Base-by-base conservation (phyloP, 108 stramenopile species). In the Seminavis robusta region DNA sequence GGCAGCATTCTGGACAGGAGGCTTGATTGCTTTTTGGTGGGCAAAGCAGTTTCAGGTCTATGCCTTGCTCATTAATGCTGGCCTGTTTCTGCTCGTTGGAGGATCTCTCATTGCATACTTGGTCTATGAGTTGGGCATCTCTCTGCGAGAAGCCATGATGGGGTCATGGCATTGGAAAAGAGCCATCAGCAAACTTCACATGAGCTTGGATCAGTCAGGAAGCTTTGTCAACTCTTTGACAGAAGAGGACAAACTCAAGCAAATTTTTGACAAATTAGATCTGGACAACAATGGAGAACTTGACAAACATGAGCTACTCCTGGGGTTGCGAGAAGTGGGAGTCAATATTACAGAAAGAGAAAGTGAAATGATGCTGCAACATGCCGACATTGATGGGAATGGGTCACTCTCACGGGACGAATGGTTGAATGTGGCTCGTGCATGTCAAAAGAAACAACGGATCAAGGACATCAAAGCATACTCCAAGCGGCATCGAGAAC, bases 201-300 rank as follows among this genome's bases (percentile, higher is more conserved):
- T n/a, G n/a, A n/a, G n/a, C n/a, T n/a, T n/a, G n/a, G n/a, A n/a
- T n/a, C n/a, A n/a, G n/a, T n/a, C n/a, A n/a, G n/a, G n/a, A n/a
- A n/a, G n/a, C n/a, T n/a, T n/a, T n/a, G n/a, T n/a, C n/a, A n/a
- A n/a, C n/a, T n/a, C n/a, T n/a, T n/a, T n/a, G n/a, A n/a, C n/a
- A n/a, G n/a, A n/a, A n/a, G 44, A 51, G 33, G 34, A 52, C 4
- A 9, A 40, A 33, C 30, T 72, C n/a, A 25, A 53, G n/a, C 42
- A 30, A 1, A 33, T 72, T 11, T 73, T 68, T 59, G 67, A 73
- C 25, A 32, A 32, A n/a, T 69, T 73, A 7, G 72, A 73, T 23
- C 31, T 9, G 5, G 71, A 63, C 39, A 52, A 43, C 11, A 52
- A 66, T 13, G 70, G 60, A 15, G 36, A 63, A 19, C 67, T 77